Conservation (phyloP, 2,329 filamentous ascomycete species). For the Lojkania enalia region DNA sequence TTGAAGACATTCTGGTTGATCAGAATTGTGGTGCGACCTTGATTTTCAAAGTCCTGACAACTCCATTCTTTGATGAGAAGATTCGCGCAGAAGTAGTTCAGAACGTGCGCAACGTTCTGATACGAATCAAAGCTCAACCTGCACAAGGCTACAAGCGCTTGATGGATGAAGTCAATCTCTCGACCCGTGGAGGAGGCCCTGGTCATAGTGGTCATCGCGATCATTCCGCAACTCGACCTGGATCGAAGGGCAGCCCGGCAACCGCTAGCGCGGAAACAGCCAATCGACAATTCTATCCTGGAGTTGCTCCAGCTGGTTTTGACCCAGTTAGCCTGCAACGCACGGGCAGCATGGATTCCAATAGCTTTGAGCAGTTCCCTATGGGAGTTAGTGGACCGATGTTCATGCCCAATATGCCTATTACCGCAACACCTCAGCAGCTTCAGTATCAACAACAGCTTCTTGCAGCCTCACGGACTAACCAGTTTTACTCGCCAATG, state of each 20-base stretch:
- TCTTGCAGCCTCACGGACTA: conserved; percentile 50
- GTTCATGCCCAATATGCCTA: conserved; percentile 45
- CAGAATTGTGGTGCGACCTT: conserved; percentile 90
- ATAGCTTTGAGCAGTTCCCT: conserved; percentile 51
- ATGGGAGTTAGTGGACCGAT: conserved; percentile 40
- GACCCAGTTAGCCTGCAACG: conserved; percentile 51
- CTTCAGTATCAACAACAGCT: conserved; percentile 64
- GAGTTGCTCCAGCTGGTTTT: conserved; percentile 42
- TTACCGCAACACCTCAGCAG: conserved; percentile 52
- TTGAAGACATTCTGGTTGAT: conserved; percentile 90
- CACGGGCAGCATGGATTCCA: conserved; percentile 55
- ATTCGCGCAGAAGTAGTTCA: conserved; percentile 88
- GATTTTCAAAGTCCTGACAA: conserved; percentile 98
- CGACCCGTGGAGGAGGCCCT: conserved; percentile 55
- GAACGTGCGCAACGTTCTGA: conserved; percentile 85
- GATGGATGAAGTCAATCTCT: conserved; percentile 97
- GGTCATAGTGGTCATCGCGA: conserved; percentile 39
- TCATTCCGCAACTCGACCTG: conserved; percentile 41
- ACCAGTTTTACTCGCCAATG: conserved; percentile 52
- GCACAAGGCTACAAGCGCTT: conserved; percentile 96
- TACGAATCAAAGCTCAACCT: conserved; percentile 89
- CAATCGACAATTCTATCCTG: conserved; percentile 42
- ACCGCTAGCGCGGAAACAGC: conserved; percentile 29
- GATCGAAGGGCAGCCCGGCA: conserved; percentile 41
- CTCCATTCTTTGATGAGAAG: conserved; percentile 92